Conservation (phyloP, 2,329 filamentous ascomycete species). For the Botrytis porri region DNA sequence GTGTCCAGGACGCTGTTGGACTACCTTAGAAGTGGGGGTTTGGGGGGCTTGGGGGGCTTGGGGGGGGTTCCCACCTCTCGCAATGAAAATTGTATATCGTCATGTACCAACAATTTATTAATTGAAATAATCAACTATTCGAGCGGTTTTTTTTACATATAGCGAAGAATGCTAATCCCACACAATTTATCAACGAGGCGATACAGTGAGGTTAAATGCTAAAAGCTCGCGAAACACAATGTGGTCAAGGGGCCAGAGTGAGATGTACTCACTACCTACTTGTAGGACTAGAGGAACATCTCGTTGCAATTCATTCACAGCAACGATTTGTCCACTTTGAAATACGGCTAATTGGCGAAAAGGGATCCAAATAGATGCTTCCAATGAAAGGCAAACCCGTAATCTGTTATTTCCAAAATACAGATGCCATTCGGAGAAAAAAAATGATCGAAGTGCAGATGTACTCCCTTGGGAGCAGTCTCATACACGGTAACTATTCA, state of each 20-base stretch:
- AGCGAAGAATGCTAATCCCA: too few species aligned
- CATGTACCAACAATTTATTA: background rate
- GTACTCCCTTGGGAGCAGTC: background rate
- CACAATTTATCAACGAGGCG: background rate
- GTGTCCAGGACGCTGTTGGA: background rate
- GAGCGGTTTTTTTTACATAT: background rate
- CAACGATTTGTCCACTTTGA: fast-evolving
- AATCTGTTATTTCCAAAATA: background rate
- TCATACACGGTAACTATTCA: background rate
- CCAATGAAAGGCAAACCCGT: background rate
- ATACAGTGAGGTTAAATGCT: background rate
- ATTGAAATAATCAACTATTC: background rate
- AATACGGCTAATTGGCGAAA: background rate
- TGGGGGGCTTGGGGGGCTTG: background rate
- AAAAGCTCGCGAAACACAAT: background rate
- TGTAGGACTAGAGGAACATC: background rate
- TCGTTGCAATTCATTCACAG: background rate
- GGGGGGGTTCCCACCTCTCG: background rate
- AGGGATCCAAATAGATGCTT: too few species aligned
- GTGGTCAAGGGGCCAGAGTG: background rate
- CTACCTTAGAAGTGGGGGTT: background rate
- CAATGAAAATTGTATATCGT: background rate
- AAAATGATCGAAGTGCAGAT: background rate
- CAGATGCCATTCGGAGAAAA: background rate
- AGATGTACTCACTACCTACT: background rate